A percentile compares a stretch with the other conserved stretches of the same genome.
Conservation (phyloP, 2,329 filamentous ascomycete species). For the Aspergillus ochraceoroseus region DNA sequence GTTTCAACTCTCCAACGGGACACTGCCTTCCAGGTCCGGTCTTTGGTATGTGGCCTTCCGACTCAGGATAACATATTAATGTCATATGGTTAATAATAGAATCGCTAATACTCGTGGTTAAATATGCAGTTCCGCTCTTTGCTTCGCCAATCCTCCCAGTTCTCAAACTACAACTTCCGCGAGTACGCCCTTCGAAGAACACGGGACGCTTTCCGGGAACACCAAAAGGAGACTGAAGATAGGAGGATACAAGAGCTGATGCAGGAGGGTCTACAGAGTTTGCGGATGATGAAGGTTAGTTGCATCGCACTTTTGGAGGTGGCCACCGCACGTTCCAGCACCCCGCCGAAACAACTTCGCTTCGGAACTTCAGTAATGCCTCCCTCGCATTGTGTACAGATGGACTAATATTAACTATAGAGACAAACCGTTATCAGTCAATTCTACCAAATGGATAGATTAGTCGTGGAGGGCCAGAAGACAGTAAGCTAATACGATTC, state of each 20-base stretch:
- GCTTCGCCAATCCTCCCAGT: slow-evolving; percentile 77
- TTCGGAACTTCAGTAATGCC: too few species aligned
- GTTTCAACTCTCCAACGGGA: slow-evolving; percentile 40
- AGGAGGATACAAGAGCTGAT: slow-evolving; percentile 79
- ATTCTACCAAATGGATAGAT: slow-evolving; percentile 84
- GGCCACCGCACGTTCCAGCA: neutral
- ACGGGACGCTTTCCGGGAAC: slow-evolving; percentile 81
- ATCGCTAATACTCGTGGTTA: slow-evolving; percentile 3
- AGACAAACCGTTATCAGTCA: slow-evolving; percentile 92
- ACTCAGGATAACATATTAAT: neutral
- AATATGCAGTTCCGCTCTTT: slow-evolving; percentile 78
- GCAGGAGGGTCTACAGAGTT: slow-evolving; percentile 78
- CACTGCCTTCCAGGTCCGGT: slow-evolving; percentile 47
- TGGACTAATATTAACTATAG: slow-evolving; percentile 52
- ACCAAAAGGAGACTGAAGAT: slow-evolving; percentile 66
- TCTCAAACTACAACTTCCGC: slow-evolving; percentile 94
- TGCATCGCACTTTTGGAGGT: neutral
- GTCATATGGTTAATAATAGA: too few species aligned
- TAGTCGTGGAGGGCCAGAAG: slow-evolving; percentile 87
- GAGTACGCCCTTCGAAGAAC: slow-evolving; percentile 92
- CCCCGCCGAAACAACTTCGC: too few species aligned
- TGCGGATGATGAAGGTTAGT: slow-evolving; percentile 85
- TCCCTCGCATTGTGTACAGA: neutral
- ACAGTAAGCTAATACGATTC: too few species aligned
- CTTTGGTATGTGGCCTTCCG: slow-evolving; percentile 36